Evolutionary conservation across 306 rosid species (phyloP).

Genomic region (Dryas octopetala): DNA sequence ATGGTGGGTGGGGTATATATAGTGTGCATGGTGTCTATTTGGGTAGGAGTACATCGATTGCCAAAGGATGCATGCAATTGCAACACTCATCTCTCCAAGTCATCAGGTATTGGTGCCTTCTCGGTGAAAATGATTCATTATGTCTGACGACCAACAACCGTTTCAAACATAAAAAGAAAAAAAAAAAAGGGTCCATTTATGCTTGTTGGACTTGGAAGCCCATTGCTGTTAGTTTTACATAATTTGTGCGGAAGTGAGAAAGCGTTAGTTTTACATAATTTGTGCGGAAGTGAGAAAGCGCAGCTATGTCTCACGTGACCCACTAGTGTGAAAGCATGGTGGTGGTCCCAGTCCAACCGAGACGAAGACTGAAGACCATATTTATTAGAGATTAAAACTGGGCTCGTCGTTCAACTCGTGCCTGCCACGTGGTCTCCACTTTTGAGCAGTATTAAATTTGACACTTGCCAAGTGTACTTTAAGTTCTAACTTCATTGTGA

Average conservation of each 20-base stretch:
- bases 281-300: too few species aligned
- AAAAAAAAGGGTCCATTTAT: too few species aligned
- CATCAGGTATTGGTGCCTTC: neutral
- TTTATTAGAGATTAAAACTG: too few species aligned
- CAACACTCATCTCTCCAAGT: neutral
- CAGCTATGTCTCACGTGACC: too few species aligned
- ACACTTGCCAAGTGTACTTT: constrained; percentile 12
- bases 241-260: too few species aligned
- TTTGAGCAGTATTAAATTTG: constrained; percentile 3
- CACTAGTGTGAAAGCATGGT: too few species aligned
- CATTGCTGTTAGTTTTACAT: too few species aligned
- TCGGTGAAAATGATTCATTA: neutral
- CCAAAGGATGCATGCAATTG: neutral
- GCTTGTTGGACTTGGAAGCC: too few species aligned
- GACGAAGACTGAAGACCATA: too few species aligned
- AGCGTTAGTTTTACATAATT: too few species aligned
- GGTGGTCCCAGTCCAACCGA: too few species aligned
- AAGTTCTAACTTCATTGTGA: neutral
- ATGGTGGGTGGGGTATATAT: neutral
- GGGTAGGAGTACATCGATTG: neutral
- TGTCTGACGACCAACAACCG: neutral
- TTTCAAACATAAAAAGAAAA: too few species aligned
- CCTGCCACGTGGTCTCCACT: constrained; percentile 1
- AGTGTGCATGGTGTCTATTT: neutral
- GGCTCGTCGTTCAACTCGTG: neutral